These are phyloP conservation scores for Herpotrichia juniperi DNA, from an alignment of 2,329 filamentous ascomycete species.

Conservation along the genomic window DNA sequence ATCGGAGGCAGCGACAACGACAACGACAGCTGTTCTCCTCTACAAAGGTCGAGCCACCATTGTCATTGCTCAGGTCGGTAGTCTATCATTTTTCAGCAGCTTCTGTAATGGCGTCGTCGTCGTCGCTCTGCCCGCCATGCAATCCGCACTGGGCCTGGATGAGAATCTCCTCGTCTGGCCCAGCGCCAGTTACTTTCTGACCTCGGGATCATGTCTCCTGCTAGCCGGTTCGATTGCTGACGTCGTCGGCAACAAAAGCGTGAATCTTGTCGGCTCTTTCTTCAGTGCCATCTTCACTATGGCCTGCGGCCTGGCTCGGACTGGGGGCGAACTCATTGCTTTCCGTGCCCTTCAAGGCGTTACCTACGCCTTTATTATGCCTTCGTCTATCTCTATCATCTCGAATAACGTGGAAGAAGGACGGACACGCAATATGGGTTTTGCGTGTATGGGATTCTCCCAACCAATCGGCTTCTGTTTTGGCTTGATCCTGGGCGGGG, in stretches of 20 bases:
- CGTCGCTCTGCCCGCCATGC: too few species aligned
- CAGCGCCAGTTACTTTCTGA: too few species aligned
- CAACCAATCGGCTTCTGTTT: constrained; percentile 58
- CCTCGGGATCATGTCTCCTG: background rate
- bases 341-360: constrained; percentile 56
- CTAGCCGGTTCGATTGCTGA: background rate
- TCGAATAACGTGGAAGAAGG: constrained; percentile 30
- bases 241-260: background rate
- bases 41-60: too few species aligned
- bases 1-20: too few species aligned
- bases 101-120: too few species aligned
- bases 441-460: constrained; percentile 51
- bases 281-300: constrained; percentile 48
- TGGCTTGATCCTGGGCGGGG: constrained; percentile 57
- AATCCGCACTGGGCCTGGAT: too few species aligned
- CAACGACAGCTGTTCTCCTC: too few species aligned
- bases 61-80: too few species aligned
- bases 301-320: constrained; percentile 52
- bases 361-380: constrained; percentile 54
- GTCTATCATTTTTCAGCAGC: too few species aligned
- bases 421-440: constrained; percentile 36
- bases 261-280: too few species aligned
- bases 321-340: constrained; percentile 49
- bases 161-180: too few species aligned
- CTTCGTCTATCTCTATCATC: constrained; percentile 55